These are phyloP conservation scores for Candida maesae DNA, from an alignment of 805 yeast genomes.

Conservation along the genomic window DNA sequence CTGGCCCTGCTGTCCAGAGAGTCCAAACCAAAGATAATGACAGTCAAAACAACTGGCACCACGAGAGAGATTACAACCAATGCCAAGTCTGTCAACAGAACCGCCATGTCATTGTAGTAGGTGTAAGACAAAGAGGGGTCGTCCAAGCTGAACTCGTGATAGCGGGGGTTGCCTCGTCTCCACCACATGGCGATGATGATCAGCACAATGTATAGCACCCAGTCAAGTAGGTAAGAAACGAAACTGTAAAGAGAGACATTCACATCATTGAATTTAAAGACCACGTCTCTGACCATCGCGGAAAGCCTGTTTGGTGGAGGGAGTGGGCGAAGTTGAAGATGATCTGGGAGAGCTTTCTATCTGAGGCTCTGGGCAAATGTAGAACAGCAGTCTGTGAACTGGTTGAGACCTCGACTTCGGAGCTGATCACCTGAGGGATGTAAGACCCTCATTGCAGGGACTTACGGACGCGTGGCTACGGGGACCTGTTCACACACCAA, in stretches of 20 bases:
- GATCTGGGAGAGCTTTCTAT: too few species aligned
- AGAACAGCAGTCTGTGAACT: too few species aligned
- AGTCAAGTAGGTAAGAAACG: constrained; percentile 31
- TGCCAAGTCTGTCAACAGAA: constrained; percentile 31
- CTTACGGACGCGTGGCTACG: too few species aligned
- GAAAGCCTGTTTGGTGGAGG: too few species aligned
- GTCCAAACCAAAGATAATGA: constrained; percentile 19
- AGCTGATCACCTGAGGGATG: too few species aligned
- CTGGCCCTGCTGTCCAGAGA: constrained; percentile 18
- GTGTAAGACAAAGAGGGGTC: constrained; percentile 33
- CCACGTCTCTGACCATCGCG: constrained; percentile 22
- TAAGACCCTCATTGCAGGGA: too few species aligned
- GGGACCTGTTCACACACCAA: too few species aligned
- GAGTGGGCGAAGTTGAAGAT: too few species aligned
- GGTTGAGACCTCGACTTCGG: too few species aligned
- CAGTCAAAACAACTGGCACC: constrained; percentile 32
- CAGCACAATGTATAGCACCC: constrained; percentile 25
- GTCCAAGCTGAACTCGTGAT: constrained; percentile 37
- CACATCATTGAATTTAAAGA: constrained; percentile 23
- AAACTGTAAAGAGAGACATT: constrained; percentile 29
- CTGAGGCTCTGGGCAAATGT: too few species aligned
- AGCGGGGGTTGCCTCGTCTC: constrained; percentile 35
- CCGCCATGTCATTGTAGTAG: constrained; percentile 31
- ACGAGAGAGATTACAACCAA: constrained; percentile 30
- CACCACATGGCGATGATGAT: constrained; percentile 24